phyloP scores from a whole-genome alignment of 208 protist species.

The Trypanosoma boissoni region DNA sequence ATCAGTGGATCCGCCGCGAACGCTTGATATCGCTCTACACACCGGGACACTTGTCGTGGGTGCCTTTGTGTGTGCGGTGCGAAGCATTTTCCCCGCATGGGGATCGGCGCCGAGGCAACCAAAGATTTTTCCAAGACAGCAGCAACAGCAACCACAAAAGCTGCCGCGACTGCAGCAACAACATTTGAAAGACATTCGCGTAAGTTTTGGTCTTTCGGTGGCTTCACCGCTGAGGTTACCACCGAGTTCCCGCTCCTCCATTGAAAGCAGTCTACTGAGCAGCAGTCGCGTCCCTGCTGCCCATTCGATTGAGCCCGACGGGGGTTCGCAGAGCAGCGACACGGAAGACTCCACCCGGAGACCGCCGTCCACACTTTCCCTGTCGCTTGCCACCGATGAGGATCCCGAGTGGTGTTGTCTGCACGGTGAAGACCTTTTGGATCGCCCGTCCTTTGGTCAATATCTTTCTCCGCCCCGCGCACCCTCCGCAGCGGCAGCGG shows the following conservation, averaged over 20 bases:
- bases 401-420: conserved; percentile 49
- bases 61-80: conserved; percentile 65
- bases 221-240: not conserved
- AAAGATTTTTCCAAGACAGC: not conserved
- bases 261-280: not conserved
- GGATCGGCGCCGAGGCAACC: not conserved
- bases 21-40: conserved; percentile 33
- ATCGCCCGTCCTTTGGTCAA: not conserved
- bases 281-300: not conserved
- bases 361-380: not conserved
- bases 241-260: not conserved
- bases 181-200: no score
- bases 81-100: conserved; percentile 12
- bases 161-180: not conserved
- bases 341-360: not conserved
- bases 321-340: not conserved
- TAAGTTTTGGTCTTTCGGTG: not conserved
- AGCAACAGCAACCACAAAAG: not conserved
- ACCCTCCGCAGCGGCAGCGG: no score
- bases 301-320: conserved; percentile 9
- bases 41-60: conserved; percentile 56
- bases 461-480: not conserved
- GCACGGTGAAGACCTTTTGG: conserved; percentile 11
- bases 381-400: conserved; percentile 6
- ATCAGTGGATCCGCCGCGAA: conserved; percentile 17